Base-by-base conservation (phyloP, 176 grass and related monocot genomes). In the Tuctoria greenei region DNA sequence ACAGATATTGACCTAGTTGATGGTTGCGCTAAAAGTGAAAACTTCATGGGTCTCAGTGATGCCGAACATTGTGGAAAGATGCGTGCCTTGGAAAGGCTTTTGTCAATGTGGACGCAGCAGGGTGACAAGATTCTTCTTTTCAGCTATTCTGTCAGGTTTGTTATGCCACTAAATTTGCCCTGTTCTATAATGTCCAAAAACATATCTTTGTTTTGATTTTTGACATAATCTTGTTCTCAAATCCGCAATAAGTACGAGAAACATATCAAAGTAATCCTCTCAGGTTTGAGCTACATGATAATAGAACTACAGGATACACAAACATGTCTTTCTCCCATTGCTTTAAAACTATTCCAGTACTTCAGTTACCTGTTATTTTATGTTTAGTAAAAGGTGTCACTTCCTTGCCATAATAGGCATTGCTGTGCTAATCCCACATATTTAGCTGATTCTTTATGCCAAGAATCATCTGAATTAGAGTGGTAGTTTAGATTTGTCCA, bases 41-140 rank as follows among this genome's bases (percentile, higher is more conserved):
- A 80, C 59, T 97, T 97, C 79, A 97, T 97, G 81, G 79, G 95
- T 49, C 95, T 97, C 71, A 93, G 95, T 79, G 95, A 93, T 52
- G 61, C 91, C 69, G 88, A 93, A 75, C 88, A 97, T 80, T 97
- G 91, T 88, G 95, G 95, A 46, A 97, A 97, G 83, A 93, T 97
- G 95, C 78, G 79, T 61, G 84, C 95, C 50, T 76, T 97, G 66
- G 91, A 97, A 66, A 92, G 88, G 74, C 75, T 97, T 63, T 67
- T 97, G 51, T 81, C 84, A 66, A 18, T 88, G 46, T 97, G 95
- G 95, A 86, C 78, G 62, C 67, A 78, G 18, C 84, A 91, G 51
- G 91, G 95, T 36, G 95, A 97, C 72, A 93, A 93, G 78, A 92
- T 92, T 86, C 95, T 97, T 80, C 81, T 97, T 55, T 97, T 97